These are phyloP conservation scores for Bruguiera parviflora DNA, from an alignment of 345 rosid species.

Conservation along the genomic window DNA sequence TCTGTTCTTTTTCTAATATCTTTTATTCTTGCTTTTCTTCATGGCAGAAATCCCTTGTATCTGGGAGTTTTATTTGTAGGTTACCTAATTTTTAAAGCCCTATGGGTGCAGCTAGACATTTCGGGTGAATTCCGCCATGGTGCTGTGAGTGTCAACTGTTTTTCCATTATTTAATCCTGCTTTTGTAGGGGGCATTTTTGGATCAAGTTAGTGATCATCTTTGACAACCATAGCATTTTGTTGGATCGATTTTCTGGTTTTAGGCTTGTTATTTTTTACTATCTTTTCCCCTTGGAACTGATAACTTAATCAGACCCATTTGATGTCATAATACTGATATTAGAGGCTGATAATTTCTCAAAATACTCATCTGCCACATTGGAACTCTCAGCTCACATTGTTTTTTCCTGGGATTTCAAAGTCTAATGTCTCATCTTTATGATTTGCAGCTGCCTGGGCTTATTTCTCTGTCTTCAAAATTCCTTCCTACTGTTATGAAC, in stretches of 20 bases:
- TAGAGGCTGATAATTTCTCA: too few species aligned
- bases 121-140: constrained; percentile 84
- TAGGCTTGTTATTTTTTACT: too few species aligned
- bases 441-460: constrained; percentile 74
- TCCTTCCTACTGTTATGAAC: constrained; percentile 89
- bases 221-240: too few species aligned
- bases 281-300: too few species aligned
- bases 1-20: constrained; percentile 11
- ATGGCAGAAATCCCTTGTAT: constrained; percentile 88
- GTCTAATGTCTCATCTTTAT: background rate
- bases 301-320: too few species aligned
- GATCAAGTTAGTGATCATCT: too few species aligned
- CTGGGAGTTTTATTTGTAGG: constrained; percentile 63
- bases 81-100: constrained; percentile 73
- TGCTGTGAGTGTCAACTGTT: constrained; percentile 54
- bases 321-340: too few species aligned
- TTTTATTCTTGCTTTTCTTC: constrained; percentile 10
- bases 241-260: too few species aligned
- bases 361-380: too few species aligned
- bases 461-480: constrained; percentile 70
- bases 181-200: background rate
- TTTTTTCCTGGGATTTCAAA: background rate
- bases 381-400: too few species aligned
- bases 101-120: constrained; percentile 93
- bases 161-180: background rate